Conservation (phyloP, 768 basidiomycete species). For the Boletus reticulatus region DNA sequence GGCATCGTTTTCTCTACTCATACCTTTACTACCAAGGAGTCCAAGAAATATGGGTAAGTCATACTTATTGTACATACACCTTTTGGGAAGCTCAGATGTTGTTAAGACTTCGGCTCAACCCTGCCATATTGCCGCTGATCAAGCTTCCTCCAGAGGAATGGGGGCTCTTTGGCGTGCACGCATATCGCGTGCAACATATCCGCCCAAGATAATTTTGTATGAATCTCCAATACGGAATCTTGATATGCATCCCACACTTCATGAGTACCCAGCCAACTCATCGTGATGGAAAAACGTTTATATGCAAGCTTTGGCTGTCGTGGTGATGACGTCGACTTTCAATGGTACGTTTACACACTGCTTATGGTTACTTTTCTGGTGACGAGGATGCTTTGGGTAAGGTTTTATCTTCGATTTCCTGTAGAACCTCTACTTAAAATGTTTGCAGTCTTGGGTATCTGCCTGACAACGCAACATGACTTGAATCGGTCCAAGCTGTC, state of each 20-base stretch:
- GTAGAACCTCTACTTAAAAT: no score
- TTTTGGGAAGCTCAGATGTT: background rate
- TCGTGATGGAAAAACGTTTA: no score
- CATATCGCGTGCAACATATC: constrained; percentile 14
- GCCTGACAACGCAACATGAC: no score
- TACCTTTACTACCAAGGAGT: constrained; percentile 13
- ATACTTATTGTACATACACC: background rate
- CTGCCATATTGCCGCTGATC: constrained; percentile 2
- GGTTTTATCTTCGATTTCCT: no score
- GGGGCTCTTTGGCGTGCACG: constrained; percentile 15
- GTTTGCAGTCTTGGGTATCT: no score
- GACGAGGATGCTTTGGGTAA: no score
- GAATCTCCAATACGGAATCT: constrained; percentile 3
- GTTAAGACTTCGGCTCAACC: constrained; percentile 4
- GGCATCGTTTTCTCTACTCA: constrained; percentile 15
- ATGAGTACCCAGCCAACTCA: no score
- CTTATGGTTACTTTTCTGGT: no score
- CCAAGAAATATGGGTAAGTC: constrained; percentile 11
- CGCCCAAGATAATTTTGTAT: constrained; percentile 2
- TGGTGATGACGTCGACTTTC: no score
- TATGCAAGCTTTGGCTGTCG: no score
- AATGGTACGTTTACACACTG: no score
- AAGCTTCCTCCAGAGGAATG: constrained; percentile 12
- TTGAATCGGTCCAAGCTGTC: no score
- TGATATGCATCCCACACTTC: background rate